A percentile compares a stretch with the other conserved stretches of the same genome.
Evolutionary conservation across 2,329 filamentous ascomycete species (phyloP).

Genomic region (Venturia effusa): DNA sequence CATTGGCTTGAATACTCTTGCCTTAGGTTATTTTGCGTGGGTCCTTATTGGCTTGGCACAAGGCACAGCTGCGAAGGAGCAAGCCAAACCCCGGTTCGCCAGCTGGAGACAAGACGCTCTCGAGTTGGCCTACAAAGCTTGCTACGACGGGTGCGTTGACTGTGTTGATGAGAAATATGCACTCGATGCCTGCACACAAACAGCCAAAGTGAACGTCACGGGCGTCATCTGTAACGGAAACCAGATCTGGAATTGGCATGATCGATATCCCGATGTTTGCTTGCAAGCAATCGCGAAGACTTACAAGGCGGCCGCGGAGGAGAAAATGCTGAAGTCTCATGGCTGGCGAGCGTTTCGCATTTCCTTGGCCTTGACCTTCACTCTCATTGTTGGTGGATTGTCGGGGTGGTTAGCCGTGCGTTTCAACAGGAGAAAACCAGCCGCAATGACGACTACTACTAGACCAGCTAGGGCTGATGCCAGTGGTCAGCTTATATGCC

Average conservation of each 20-base stretch:
- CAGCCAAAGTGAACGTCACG: conserved; percentile 1
- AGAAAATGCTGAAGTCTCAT: neutral
- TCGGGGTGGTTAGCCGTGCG: neutral
- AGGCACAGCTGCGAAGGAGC: neutral
- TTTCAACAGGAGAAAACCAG: neutral
- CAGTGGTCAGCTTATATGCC: neutral
- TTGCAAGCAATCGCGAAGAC: neutral
- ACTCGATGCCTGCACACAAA: conserved; percentile 1
- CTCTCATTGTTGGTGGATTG: neutral
- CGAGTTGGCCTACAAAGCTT: neutral
- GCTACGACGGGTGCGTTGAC: conserved; percentile 9
- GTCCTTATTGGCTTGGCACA: neutral
- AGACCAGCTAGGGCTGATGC: neutral
- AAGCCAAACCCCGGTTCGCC: neutral
- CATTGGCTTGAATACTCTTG: too few species aligned
- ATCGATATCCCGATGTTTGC: conserved; percentile 10
- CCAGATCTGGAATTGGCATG: conserved; percentile 9
- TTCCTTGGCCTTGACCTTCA: neutral
- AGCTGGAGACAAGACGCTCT: conserved; percentile 6
- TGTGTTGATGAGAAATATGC: conserved; percentile 1
- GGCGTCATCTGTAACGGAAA: conserved; percentile 10
- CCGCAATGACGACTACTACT: neutral
- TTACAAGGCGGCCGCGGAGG: neutral
- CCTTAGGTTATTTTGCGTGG: neutral
- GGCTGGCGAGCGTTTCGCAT: neutral